phyloP scores from a whole-genome alignment of 345 rosid species.

The Pugionium dolabratum region DNA sequence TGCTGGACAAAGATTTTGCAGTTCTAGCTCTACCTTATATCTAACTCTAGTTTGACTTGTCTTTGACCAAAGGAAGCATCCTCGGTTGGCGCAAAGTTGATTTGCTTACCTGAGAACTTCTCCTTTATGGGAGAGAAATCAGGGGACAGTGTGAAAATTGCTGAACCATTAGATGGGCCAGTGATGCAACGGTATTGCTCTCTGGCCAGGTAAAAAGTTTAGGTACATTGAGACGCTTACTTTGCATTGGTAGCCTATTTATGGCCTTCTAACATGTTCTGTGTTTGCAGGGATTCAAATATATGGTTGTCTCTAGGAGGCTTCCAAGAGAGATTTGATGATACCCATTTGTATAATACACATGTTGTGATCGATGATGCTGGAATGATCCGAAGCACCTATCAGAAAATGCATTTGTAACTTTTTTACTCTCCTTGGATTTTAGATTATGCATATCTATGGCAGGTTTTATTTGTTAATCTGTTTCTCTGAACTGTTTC shows the following conservation, averaged over 20 bases:
- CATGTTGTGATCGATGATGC: constrained; percentile 79
- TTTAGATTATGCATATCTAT: background rate
- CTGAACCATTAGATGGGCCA: constrained; percentile 82
- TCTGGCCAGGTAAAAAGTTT: constrained; percentile 65
- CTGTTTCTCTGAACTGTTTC: too few relatives aligned
- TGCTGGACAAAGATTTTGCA: background rate
- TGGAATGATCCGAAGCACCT: constrained; percentile 70
- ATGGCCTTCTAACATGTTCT: constrained; percentile 2
- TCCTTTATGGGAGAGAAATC: constrained; percentile 62
- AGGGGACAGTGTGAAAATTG: constrained; percentile 73
- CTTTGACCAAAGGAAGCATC: constrained; percentile 67
- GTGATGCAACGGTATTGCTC: constrained; percentile 79
- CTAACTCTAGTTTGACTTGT: constrained; percentile 14
- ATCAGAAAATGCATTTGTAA: constrained; percentile 81
- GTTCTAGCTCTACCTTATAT: background rate
- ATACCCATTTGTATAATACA: constrained; percentile 67
- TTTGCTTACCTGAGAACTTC: constrained; percentile 89
- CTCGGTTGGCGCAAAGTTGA: constrained; percentile 75
- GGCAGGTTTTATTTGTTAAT: background rate
- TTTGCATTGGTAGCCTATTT: background rate
- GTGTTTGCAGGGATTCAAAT: constrained; percentile 58
- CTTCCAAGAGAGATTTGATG: constrained; percentile 88
- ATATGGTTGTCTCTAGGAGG: constrained; percentile 96
- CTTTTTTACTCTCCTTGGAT: constrained; percentile 12
- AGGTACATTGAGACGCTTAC: background rate